phyloP scores from a whole-genome alignment of 352 stramenopile genomes.

The Phytophthora europaea region DNA sequence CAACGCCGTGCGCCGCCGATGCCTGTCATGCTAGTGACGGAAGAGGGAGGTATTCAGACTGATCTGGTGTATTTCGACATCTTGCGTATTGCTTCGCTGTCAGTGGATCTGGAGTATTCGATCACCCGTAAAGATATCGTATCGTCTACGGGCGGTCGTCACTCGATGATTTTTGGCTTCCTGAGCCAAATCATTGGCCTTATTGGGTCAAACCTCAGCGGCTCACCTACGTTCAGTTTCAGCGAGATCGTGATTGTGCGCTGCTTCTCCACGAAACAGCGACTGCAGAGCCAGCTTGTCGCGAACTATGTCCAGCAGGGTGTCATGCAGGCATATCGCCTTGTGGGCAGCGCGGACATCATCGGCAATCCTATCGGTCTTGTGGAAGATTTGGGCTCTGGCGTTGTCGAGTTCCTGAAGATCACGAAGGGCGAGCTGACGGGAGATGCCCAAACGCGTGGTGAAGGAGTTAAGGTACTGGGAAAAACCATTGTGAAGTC shows the following conservation, averaged over 20 bases:
- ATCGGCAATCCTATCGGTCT: conserved; percentile 90
- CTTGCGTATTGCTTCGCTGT: conserved; percentile 76
- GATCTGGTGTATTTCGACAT: conserved; percentile 89
- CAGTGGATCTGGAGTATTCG: conserved; percentile 84
- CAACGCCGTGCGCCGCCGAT: conserved; percentile 68
- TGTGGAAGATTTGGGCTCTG: conserved; percentile 88
- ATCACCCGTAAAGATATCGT: conserved; percentile 89
- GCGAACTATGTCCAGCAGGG: conserved; percentile 88
- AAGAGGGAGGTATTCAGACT: conserved; percentile 75
- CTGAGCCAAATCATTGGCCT: conserved; percentile 85
- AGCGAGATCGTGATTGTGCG: conserved; percentile 87
- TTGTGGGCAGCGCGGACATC: conserved; percentile 88
- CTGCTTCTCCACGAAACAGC: conserved; percentile 86
- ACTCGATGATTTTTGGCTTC: conserved; percentile 84
- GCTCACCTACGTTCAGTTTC: conserved; percentile 86
- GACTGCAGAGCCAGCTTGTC: conserved; percentile 81
- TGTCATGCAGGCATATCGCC: conserved; percentile 85
- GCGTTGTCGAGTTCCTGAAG: conserved; percentile 89
- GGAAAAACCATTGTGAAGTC: conserved; percentile 89
- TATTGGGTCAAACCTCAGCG: conserved; percentile 87
- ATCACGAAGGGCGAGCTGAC: conserved; percentile 89
- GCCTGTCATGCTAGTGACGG: conserved; percentile 61
- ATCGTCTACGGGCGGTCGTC: conserved; percentile 62
- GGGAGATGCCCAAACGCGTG: conserved; percentile 85
- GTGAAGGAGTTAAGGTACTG: conserved; percentile 88